These are phyloP conservation scores for Beauveria caledonica DNA, from an alignment of 2,329 filamentous ascomycete genomes.

Conservation along the genomic window DNA sequence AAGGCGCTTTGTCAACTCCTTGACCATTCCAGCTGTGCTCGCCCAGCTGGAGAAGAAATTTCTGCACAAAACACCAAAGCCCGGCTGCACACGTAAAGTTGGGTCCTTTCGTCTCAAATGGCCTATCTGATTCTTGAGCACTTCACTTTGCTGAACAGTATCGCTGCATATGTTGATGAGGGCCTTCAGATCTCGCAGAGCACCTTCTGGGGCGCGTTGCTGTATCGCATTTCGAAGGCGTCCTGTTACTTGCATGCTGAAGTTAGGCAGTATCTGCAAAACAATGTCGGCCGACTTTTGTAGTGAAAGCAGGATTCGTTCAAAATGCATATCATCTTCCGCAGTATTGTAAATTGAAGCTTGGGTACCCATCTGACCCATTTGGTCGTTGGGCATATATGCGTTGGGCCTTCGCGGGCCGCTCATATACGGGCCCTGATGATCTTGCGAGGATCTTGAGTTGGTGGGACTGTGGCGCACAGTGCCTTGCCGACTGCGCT, in stretches of 20 bases:
- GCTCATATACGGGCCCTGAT: conserved; percentile 43
- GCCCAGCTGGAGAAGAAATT: conserved; percentile 64
- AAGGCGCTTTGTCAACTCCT: conserved; percentile 42
- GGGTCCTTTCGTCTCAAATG: conserved; percentile 81
- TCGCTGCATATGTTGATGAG: conserved; percentile 64
- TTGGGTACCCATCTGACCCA: background rate
- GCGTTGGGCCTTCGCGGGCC: conserved; percentile 30
- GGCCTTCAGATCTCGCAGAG: conserved; percentile 58
- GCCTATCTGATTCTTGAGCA: conserved; percentile 63
- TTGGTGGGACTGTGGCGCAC: conserved; percentile 43
- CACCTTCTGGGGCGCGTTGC: conserved; percentile 48
- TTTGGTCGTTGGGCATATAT: conserved; percentile 2
- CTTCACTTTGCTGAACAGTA: conserved; percentile 65
- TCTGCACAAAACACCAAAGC: conserved; percentile 65
- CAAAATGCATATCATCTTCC: conserved; percentile 75
- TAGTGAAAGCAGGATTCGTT: conserved; percentile 71
- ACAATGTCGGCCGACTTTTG: conserved; percentile 66
- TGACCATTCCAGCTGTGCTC: conserved; percentile 55
- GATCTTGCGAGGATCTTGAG: conserved; percentile 24
- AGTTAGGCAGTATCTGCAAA: conserved; percentile 60
- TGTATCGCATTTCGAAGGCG: conserved; percentile 57
- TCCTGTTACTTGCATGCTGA: conserved; percentile 57
- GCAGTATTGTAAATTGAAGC: conserved; percentile 17
- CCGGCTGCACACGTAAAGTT: conserved; percentile 54
- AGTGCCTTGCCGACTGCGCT: conserved; percentile 27